These are phyloP conservation scores for Hippophae tibetana DNA, from an alignment of 306 rosid species.

Conservation along the genomic window DNA sequence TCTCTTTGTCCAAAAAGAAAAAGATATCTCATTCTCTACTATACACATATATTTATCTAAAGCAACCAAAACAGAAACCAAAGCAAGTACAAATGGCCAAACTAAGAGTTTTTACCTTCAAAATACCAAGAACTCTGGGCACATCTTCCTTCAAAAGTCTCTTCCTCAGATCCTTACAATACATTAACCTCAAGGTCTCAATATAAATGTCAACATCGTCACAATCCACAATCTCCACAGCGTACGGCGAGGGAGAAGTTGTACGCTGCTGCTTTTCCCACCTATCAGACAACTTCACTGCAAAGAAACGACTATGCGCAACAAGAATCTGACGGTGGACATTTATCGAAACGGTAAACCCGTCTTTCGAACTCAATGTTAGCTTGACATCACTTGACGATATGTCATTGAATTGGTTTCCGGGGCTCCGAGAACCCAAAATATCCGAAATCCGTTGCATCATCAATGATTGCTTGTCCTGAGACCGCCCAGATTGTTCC, in stretches of 20 bases:
- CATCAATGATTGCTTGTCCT: constrained; percentile 49
- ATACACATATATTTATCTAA: neutral
- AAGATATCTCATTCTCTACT: too few relatives aligned
- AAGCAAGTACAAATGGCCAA: neutral
- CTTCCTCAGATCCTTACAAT: constrained; percentile 82
- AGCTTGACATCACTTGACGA: constrained; percentile 64
- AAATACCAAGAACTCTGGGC: constrained; percentile 67
- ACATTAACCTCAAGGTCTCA: constrained; percentile 78
- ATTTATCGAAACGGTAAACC: constrained; percentile 52
- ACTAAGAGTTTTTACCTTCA: constrained; percentile 40
- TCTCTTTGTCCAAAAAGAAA: neutral
- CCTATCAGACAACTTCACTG: constrained; percentile 69
- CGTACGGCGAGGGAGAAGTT: constrained; percentile 38
- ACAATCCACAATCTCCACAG: constrained; percentile 85
- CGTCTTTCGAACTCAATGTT: constrained; percentile 66
- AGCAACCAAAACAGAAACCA: constrained; percentile 1
- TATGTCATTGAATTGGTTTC: constrained; percentile 75
- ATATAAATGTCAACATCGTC: constrained; percentile 89
- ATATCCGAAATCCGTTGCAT: constrained; percentile 73
- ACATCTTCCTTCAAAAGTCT: constrained; percentile 84
- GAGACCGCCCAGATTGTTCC: constrained; percentile 28
- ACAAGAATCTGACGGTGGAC: constrained; percentile 81
- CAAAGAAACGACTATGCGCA: constrained; percentile 71
- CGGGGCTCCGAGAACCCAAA: constrained; percentile 59
- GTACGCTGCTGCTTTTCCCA: constrained; percentile 62